Evolutionary conservation across 192 early-diverging fungal species (phyloP).

Genomic region (Haplosporangium gracile): DNA sequence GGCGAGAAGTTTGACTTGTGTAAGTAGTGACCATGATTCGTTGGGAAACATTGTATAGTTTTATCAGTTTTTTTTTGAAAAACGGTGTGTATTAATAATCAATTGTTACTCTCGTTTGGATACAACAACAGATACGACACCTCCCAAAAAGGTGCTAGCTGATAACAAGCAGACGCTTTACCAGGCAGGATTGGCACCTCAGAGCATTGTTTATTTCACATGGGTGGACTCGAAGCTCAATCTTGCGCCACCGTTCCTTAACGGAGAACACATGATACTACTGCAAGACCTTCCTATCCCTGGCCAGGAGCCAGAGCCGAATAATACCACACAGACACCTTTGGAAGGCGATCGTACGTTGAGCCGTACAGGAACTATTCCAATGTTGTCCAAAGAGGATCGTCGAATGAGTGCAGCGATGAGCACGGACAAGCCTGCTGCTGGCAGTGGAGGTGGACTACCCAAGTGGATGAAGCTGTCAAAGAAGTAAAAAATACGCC

Average conservation of each 20-base stretch:
- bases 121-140: constrained; percentile 51
- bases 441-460: constrained; percentile 22
- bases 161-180: constrained; percentile 59
- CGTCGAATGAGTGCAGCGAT: constrained; percentile 38
- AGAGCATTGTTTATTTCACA: constrained; percentile 65
- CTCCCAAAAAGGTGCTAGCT: constrained; percentile 66
- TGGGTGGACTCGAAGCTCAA: constrained; percentile 58
- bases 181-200: constrained; percentile 67
- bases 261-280: constrained; percentile 38
- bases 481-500: constrained; percentile 24
- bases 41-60: neutral
- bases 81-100: neutral
- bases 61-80: neutral
- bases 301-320: constrained; percentile 9
- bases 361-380: constrained; percentile 14
- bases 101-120: neutral
- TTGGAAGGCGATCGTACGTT: constrained; percentile 6
- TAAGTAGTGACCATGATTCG: neutral
- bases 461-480: constrained; percentile 57
- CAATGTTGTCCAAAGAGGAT: constrained; percentile 34
- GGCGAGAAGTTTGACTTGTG: constrained; percentile 55
- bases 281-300: constrained; percentile 45
- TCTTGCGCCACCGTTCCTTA: constrained; percentile 36
- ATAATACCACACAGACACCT: neutral
- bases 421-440: constrained; percentile 50